Conservation (phyloP, 805 yeast genomes). For the Ogataea pilisensis region DNA sequence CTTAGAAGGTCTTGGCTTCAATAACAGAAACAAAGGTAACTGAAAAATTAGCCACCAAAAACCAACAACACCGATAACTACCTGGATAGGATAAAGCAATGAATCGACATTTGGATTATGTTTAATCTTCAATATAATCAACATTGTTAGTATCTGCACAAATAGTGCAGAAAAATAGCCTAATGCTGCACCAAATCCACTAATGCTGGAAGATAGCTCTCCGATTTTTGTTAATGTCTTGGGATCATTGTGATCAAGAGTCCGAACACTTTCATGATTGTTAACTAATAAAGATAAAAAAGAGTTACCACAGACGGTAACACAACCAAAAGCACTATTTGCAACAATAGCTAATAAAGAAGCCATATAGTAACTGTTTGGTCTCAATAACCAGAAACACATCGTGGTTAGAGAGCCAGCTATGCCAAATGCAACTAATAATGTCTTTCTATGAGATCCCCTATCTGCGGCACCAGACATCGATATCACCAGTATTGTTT, state of each 20-base stretch:
- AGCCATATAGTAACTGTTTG: slow-evolving; percentile 46
- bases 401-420: slow-evolving; percentile 56
- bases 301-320: slow-evolving; percentile 76
- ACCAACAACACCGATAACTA: slow-evolving; percentile 63
- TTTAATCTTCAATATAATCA: slow-evolving; percentile 30
- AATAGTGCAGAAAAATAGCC: slow-evolving; percentile 69
- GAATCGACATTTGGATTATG: slow-evolving; percentile 19
- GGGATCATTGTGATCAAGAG: slow-evolving; percentile 1
- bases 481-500: slow-evolving; percentile 64
- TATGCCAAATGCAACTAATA: slow-evolving; percentile 53
- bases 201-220: slow-evolving; percentile 44
- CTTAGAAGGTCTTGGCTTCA: slow-evolving; percentile 44
- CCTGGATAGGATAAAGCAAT: slow-evolving; percentile 42
- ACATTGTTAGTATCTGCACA: slow-evolving; percentile 59
- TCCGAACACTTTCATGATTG: slow-evolving; percentile 27
- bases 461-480: slow-evolving; percentile 71
- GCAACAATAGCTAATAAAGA: slow-evolving; percentile 53
- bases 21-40: slow-evolving; percentile 48
- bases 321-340: slow-evolving; percentile 71
- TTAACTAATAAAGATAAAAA: slow-evolving; percentile 58
- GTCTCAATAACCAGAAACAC: slow-evolving; percentile 35
- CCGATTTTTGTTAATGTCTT: slow-evolving; percentile 25
- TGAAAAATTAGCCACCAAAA: slow-evolving; percentile 77
- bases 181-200: slow-evolving; percentile 67
- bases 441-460: slow-evolving; percentile 53